Conservation (phyloP, 2,329 filamentous ascomycete genomes). For the Sporothrix euskadiensis region DNA sequence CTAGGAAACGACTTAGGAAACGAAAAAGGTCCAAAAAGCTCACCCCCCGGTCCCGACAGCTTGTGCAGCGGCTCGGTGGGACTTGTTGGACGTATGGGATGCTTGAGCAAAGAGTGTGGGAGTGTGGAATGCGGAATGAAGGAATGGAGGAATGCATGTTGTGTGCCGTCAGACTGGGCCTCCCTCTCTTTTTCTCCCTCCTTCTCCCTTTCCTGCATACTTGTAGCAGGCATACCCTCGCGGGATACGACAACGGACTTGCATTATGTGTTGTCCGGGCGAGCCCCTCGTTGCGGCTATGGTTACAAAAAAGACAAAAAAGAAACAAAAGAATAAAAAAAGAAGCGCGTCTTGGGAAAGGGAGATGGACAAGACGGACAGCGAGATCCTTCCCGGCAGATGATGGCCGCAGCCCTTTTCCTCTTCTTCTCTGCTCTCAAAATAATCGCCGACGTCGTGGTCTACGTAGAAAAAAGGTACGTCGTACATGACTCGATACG, state of each 20-base stretch:
- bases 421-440: background rate
- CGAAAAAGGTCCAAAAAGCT: background rate
- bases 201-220: background rate
- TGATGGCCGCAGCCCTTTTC: background rate
- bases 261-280: background rate
- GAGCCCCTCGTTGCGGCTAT: background rate
- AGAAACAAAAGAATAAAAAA: background rate
- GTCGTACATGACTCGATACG: slow-evolving; percentile 1
- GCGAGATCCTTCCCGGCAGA: background rate
- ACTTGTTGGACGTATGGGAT: background rate
- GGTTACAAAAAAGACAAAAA: background rate
- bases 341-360: background rate
- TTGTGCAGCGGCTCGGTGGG: background rate
- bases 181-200: background rate
- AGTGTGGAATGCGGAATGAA: background rate
- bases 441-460: background rate
- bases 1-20: background rate
- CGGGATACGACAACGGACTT: background rate
- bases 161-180: background rate
- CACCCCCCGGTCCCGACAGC: background rate
- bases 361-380: background rate
- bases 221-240: background rate
- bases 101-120: background rate
- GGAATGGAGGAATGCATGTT: background rate
- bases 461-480: background rate